Evolutionary conservation across 1,284 basidiomycete species (phyloP).

Genomic region (Mycena sp.): DNA sequence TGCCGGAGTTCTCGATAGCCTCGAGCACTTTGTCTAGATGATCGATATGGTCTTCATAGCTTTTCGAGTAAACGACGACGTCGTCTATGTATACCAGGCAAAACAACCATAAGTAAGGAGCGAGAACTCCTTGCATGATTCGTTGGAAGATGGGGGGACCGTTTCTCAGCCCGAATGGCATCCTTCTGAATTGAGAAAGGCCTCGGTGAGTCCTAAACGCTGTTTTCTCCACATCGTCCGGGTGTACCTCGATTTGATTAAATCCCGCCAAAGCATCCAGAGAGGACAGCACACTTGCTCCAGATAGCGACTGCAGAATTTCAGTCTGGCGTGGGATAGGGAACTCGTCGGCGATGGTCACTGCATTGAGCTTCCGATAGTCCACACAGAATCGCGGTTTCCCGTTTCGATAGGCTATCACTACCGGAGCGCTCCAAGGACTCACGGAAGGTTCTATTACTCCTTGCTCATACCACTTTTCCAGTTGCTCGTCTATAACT

Average conservation of each 20-base stretch:
- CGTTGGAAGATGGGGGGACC: no score
- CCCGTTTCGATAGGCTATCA: no score
- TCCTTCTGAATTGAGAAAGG: slow-evolving; percentile 49
- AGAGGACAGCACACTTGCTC: slow-evolving; percentile 47
- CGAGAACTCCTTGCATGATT: no score
- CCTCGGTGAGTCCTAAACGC: slow-evolving; percentile 52
- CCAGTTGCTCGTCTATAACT: no score
- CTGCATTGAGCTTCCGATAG: slow-evolving; percentile 43
- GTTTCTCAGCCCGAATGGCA: no score
- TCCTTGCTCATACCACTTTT: no score
- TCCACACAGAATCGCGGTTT: no score
- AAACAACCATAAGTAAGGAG: slow-evolving; percentile 51
- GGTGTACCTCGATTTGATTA: slow-evolving; percentile 48
- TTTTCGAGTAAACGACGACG: slow-evolving; percentile 42
- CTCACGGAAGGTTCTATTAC: no score
- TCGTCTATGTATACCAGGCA: slow-evolving; percentile 52
- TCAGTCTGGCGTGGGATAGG: slow-evolving; percentile 52
- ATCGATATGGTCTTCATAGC: slow-evolving; percentile 24
- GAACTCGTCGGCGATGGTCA: slow-evolving; percentile 52
- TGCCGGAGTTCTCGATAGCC: slow-evolving; percentile 44
- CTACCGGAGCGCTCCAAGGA: no score
- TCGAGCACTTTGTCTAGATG: no score
- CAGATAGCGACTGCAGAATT: slow-evolving; percentile 49
- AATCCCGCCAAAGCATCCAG: slow-evolving; percentile 54
- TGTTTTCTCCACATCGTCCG: slow-evolving; percentile 47